These are phyloP conservation scores for Draba incana DNA, from an alignment of 345 rosid genomes.

Conservation along the genomic window DNA sequence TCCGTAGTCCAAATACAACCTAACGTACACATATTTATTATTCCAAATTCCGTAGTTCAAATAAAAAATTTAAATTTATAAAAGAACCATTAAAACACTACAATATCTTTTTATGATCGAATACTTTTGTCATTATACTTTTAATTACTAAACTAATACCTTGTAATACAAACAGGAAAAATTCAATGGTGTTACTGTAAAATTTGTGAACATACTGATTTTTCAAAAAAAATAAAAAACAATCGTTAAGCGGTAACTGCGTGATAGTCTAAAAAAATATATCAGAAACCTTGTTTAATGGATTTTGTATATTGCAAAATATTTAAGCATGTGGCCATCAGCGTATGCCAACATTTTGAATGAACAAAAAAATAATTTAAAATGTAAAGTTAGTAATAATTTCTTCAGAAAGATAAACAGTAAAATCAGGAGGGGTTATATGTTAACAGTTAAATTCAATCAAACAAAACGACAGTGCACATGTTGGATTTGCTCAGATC, in stretches of 20 bases:
- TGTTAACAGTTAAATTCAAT: constrained; percentile 48
- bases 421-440: constrained; percentile 32
- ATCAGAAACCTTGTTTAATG: neutral
- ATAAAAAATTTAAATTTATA: neutral
- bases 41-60: neutral
- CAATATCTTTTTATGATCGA: neutral
- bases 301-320: neutral
- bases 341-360: neutral
- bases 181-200: neutral
- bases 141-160: neutral
- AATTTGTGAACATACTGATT: neutral
- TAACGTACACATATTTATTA: neutral
- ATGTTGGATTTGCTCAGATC: constrained; percentile 38
- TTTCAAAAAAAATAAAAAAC: no score
- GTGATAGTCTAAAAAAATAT: neutral
- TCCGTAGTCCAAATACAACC: neutral
- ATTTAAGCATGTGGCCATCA: constrained; percentile 19
- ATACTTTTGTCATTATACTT: neutral
- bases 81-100: neutral
- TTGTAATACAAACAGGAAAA: neutral
- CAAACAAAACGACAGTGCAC: constrained; percentile 33
- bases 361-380: neutral
- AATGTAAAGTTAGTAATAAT: neutral
- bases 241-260: neutral
- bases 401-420: constrained; percentile 4